These are phyloP conservation scores for Tetrahymena malaccensis DNA, from an alignment of 73 alveolate genomes.

Conservation along the genomic window DNA sequence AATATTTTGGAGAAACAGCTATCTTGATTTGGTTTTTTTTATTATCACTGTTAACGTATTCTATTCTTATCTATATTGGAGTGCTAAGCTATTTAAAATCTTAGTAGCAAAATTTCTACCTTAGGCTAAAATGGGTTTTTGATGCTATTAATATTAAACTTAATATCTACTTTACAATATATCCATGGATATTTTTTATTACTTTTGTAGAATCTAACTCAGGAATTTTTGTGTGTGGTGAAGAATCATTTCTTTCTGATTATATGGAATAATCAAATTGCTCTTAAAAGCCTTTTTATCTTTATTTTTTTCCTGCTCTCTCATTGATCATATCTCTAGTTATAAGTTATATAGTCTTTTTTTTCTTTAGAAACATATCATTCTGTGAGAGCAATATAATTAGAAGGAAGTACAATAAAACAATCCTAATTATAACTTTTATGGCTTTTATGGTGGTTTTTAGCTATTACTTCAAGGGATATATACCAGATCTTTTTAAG, in stretches of 20 bases:
- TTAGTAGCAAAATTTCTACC: neutral
- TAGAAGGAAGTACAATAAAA: neutral
- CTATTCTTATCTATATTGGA: neutral
- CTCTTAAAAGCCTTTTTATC: neutral
- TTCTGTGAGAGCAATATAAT: neutral
- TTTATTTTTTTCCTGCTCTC: neutral
- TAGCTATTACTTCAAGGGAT: neutral
- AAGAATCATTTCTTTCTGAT: neutral
- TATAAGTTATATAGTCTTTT: neutral
- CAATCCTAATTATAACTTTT: neutral
- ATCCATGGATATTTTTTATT: neutral
- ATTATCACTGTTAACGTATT: neutral
- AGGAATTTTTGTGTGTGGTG: neutral
- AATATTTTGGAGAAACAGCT: neutral
- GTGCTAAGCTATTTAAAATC: neutral
- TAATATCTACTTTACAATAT: neutral
- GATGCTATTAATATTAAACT: neutral
- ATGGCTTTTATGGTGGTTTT: neutral
- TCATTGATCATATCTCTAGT: neutral
- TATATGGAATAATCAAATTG: neutral
- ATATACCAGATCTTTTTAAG: neutral
- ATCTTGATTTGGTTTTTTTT: neutral
- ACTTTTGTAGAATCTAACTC: neutral
- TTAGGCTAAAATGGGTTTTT: neutral
- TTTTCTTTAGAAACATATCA: neutral